Conservation (phyloP, 345 rosid species). For the Sapria himalayana region DNA sequence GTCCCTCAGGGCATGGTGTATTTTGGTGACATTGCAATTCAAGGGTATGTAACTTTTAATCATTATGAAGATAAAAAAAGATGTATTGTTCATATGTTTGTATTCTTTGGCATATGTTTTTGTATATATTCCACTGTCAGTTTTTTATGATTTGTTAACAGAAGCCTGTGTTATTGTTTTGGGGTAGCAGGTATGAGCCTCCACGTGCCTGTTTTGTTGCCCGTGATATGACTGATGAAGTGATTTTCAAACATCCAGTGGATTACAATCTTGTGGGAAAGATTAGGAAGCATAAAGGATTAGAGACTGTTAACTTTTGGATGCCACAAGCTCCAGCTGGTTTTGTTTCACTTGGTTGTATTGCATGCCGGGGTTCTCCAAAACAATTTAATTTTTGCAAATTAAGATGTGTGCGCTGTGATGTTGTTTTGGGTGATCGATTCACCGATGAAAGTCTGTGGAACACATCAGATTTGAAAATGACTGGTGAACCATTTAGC, state of each 20-base stretch:
- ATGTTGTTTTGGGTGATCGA: constrained; percentile 67
- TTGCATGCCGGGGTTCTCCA: constrained; percentile 59
- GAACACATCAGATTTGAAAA: constrained; percentile 63
- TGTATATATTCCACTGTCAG: too few species aligned
- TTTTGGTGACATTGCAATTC: constrained; percentile 89
- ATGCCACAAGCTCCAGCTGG: constrained; percentile 94
- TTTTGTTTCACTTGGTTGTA: constrained; percentile 78
- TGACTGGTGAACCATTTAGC: constrained; percentile 50
- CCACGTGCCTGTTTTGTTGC: constrained; percentile 70
- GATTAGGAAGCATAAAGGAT: constrained; percentile 63
- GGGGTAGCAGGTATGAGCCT: constrained; percentile 49
- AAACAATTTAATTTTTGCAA: constrained; percentile 36
- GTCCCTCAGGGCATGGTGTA: constrained; percentile 63
- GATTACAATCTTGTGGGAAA: constrained; percentile 65
- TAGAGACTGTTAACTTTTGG: constrained; percentile 75
- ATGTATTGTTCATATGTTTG: not conserved
- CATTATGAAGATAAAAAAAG: too few species aligned
- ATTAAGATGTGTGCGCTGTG: constrained; percentile 67
- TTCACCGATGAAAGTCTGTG: constrained; percentile 79
- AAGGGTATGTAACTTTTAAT: constrained; percentile 35
- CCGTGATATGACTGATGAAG: constrained; percentile 49
- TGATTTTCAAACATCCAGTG: constrained; percentile 37
- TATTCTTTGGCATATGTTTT: too few species aligned
- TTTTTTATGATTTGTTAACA: constrained; percentile 3
- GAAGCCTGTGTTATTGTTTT: constrained; percentile 7